Conservation (phyloP, 2,329 filamentous ascomycete genomes). For the Cadophora luteo-olivacea region DNA sequence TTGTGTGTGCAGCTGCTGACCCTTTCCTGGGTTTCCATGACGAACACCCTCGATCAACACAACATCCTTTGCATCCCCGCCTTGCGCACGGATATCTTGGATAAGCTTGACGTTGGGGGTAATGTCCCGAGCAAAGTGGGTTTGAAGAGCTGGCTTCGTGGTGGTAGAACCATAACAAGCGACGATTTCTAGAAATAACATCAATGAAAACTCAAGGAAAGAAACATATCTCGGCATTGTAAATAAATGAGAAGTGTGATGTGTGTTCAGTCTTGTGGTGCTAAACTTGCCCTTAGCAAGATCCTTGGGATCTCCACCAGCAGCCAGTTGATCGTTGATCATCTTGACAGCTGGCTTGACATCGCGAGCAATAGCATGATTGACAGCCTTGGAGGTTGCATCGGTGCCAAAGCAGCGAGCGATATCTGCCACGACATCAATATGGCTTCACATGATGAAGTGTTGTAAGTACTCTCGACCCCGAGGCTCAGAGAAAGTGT, state of each 20-base stretch:
- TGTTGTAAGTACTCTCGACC: neutral
- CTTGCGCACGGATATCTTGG: constrained; percentile 8
- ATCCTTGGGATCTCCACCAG: constrained; percentile 26
- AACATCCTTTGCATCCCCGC: constrained; percentile 17
- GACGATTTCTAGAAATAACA: constrained; percentile 1
- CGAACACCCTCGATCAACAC: constrained; percentile 18
- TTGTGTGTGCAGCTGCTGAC: neutral
- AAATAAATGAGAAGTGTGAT: neutral
- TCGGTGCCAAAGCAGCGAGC: constrained; percentile 38
- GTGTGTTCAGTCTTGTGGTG: neutral
- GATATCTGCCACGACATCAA: constrained; percentile 24
- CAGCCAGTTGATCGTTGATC: constrained; percentile 14
- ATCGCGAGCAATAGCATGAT: constrained; percentile 41
- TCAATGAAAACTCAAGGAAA: constrained; percentile 23
- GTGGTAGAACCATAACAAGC: constrained; percentile 16
- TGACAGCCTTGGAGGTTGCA: constrained; percentile 37
- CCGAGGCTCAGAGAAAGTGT: neutral
- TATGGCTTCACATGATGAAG: constrained; percentile 14
- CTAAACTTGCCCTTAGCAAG: constrained; percentile 11
- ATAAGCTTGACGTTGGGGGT: constrained; percentile 17
- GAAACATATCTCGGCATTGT: neutral
- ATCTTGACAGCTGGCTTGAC: constrained; percentile 37
- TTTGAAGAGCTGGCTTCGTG: constrained; percentile 54
- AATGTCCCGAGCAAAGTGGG: constrained; percentile 34
- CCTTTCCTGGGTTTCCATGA: constrained; percentile 19